Evolutionary conservation across 495 filamentous ascomycete species (phyloP).

Genomic region (Chaetomium cochliodes): DNA sequence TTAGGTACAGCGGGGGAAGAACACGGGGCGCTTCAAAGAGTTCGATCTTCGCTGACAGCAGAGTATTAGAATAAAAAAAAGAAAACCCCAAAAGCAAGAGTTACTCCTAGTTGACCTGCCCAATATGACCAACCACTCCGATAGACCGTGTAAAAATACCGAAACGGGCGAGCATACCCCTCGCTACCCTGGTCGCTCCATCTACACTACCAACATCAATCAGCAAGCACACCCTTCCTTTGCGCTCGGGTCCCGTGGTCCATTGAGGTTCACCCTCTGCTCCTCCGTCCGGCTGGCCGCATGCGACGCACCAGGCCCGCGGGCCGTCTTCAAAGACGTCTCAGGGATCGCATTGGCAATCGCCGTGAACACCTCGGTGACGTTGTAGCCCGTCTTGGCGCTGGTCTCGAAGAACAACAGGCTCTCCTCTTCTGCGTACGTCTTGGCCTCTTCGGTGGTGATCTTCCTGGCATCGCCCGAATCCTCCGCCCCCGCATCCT

Average conservation of each 20-base stretch:
- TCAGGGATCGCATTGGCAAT: slow-evolving; percentile 97
- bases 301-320: slow-evolving; percentile 62
- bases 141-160: slow-evolving; percentile 24
- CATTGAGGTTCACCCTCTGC: slow-evolving; percentile 69
- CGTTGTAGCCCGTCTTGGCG: slow-evolving; percentile 92
- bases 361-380: slow-evolving; percentile 94
- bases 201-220: slow-evolving; percentile 3
- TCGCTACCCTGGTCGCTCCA: not conserved
- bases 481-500: slow-evolving; percentile 55
- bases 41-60: not conserved
- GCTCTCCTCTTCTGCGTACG: slow-evolving; percentile 91
- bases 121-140: slow-evolving; percentile 26
- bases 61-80: slow-evolving; percentile 3
- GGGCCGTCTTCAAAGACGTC: slow-evolving; percentile 84
- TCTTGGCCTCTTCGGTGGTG: slow-evolving; percentile 79
- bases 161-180: slow-evolving; percentile 7
- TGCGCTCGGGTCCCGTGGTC: slow-evolving; percentile 57
- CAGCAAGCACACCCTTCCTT: slow-evolving; percentile 95
- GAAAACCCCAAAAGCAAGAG: slow-evolving; percentile 19
- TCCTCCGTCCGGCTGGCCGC: slow-evolving; percentile 56
- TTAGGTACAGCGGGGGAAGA: too few species aligned
- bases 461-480: slow-evolving; percentile 84
- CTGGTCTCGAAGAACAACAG: slow-evolving; percentile 97
- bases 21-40: too few species aligned
- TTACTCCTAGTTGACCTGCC: slow-evolving; percentile 24